Evolutionary conservation across 371 early-diverging fungal genomes (phyloP), one percentile per base, ranked within the genome.

Genomic region (Mucor saturninus): DNA sequence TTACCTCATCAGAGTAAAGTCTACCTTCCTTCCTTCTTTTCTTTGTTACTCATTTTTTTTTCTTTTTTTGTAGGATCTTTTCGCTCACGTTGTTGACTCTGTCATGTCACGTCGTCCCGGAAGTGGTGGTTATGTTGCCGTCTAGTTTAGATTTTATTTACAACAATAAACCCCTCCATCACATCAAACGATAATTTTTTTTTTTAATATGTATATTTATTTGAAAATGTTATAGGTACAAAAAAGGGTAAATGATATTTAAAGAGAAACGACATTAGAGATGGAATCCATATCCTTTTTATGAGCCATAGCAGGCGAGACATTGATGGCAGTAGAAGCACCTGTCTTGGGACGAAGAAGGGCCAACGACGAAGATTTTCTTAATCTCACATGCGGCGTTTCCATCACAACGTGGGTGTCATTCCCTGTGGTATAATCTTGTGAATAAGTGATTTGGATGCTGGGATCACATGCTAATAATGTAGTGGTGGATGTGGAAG

Each of bases 61-160:
- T 15, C 1, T 5, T 49, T 29, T 28, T 5, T 26, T 9, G 32
- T 67, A 77, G 80, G 80, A 80, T 37, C 56, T 81, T 28, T 69
- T 78, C 42, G 75, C 79, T n/a, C 81, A 81, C 54, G 32, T 78
- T 40, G 62, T 76, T 51, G 77, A 76, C 48, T 69, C 74, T 14
- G 69, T 78, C 62, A 71, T 72, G 71, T 76, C 81, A 13, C 81
- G 67, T 40, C 75, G 81, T 67, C 76, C 75, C 31, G 77, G 77
- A 9, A 64, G 77, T 50, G 81, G 79, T 21, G 81, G 79, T 4
- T 81, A 81, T 59, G 81, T 81, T 40, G 59, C 81, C 30, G 81
- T 81, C 48, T 81, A 56, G 35, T 21, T 21, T 21, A 21, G 21
- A 21, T 21, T 21, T 21, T 21, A 54, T 11, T 6, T 29, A 54